A percentile compares a stretch with the other conserved stretches of the same genome.
Conservation (phyloP, 1,139 yeast genomes). For the Diutina pseudorugosa region DNA sequence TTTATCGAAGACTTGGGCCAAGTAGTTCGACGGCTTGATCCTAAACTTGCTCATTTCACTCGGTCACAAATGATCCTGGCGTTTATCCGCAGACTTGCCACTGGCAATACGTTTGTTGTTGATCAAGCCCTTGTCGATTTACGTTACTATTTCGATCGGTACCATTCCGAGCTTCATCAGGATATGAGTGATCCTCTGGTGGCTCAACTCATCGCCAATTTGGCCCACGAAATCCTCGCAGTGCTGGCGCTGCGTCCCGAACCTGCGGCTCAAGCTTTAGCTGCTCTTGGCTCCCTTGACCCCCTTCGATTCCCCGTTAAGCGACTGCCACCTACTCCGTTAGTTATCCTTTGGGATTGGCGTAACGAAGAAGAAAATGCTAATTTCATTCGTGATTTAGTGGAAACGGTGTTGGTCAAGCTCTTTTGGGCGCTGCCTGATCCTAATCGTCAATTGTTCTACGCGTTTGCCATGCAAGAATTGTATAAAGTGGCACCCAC, state of each 20-base stretch:
- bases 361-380: slow-evolving; percentile 51
- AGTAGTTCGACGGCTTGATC: neutral
- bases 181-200: neutral
- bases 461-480: slow-evolving; percentile 87
- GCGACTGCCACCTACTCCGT: slow-evolving; percentile 24
- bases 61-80: slow-evolving; percentile 18
- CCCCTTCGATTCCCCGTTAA: slow-evolving; percentile 45
- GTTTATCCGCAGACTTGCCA: slow-evolving; percentile 42
- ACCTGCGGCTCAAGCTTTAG: slow-evolving; percentile 30
- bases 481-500: slow-evolving; percentile 15
- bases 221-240: neutral
- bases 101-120: slow-evolving; percentile 68
- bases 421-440: slow-evolving; percentile 85
- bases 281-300: slow-evolving; percentile 73
- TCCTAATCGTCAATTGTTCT: slow-evolving; percentile 71
- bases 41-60: neutral
- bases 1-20: neutral
- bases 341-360: slow-evolving; percentile 48
- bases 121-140: slow-evolving; percentile 68
- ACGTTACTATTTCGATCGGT: slow-evolving; percentile 32
- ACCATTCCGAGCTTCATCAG: slow-evolving; percentile 22
- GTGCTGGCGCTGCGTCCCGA: neutral
- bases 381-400: slow-evolving; percentile 50
- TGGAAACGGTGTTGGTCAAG: slow-evolving; percentile 61
- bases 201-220: neutral